A percentile compares a stretch with the other conserved stretches of the same genome.
These are phyloP conservation scores for Verticillium albo-atrum DNA, from an alignment of 2,329 filamentous ascomycete genomes.

Conservation along the genomic window DNA sequence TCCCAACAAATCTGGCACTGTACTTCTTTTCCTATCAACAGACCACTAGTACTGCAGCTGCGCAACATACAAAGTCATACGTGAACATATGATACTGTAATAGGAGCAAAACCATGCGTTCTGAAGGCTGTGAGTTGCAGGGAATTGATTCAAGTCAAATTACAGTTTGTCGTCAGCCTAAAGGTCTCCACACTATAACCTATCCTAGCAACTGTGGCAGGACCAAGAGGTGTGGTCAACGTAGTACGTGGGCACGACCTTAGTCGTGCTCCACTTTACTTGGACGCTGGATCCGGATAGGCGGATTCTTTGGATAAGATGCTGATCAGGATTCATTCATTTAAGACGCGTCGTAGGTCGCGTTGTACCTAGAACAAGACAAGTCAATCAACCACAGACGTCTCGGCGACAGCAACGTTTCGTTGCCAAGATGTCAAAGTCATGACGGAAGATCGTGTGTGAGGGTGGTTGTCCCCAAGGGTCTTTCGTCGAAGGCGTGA, in stretches of 20 bases:
- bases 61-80: too few species aligned
- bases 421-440: neutral
- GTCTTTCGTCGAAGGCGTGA: neutral
- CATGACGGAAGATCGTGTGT: neutral
- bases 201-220: neutral
- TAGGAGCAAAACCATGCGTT: too few species aligned
- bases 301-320: neutral
- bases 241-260: neutral
- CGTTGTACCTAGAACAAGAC: neutral
- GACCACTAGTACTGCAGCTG: neutral
- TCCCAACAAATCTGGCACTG: neutral
- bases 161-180: neutral
- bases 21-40: neutral
- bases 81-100: too few species aligned
- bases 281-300: neutral
- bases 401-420: neutral
- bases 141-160: too few species aligned
- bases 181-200: neutral
- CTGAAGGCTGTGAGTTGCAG: too few species aligned
- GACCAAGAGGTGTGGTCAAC: neutral
- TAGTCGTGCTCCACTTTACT: neutral
- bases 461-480: neutral
- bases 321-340: neutral
- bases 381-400: neutral
- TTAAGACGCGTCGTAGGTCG: neutral